Percentiles rank a stretch among this genome's conserved stretches.
phyloP scores from a whole-genome alignment of 352 stramenopile species.

The Phytophthora quininea region DNA sequence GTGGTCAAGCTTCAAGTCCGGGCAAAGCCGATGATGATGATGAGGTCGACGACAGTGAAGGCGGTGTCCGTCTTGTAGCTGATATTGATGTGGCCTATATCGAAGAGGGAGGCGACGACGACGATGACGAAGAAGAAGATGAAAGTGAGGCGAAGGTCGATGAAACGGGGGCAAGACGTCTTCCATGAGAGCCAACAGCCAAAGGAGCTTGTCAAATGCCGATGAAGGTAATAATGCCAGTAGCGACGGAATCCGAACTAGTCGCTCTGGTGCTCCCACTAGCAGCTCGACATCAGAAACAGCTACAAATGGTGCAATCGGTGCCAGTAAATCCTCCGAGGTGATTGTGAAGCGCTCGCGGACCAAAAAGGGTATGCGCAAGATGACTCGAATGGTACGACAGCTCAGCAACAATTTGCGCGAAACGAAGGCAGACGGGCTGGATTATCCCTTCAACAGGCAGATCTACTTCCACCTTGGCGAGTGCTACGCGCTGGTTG shows the following conservation, averaged over 20 bases:
- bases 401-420: slow-evolving; percentile 73
- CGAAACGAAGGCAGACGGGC: slow-evolving; percentile 56
- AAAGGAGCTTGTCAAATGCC: slow-evolving; percentile 12
- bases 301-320: slow-evolving; percentile 5
- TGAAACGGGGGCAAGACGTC: slow-evolving; percentile 6
- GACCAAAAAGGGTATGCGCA: slow-evolving; percentile 73
- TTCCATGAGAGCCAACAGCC: slow-evolving; percentile 9
- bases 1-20: slow-evolving; percentile 15
- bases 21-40: slow-evolving; percentile 31
- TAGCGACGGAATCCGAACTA: slow-evolving; percentile 15
- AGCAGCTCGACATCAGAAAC: slow-evolving; percentile 17
- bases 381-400: slow-evolving; percentile 64
- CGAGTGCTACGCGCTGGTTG: slow-evolving; percentile 58
- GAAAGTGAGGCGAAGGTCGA: slow-evolving; percentile 15
- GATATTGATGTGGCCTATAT: slow-evolving; percentile 19
- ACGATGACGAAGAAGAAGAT: slow-evolving; percentile 37
- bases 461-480: slow-evolving; percentile 70
- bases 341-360: slow-evolving; percentile 71
- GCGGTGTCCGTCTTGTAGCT: slow-evolving; percentile 7
- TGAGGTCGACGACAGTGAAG: slow-evolving; percentile 31
- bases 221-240: slow-evolving; percentile 21
- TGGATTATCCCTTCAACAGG: slow-evolving; percentile 74
- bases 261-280: slow-evolving; percentile 5
- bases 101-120: slow-evolving; percentile 29
- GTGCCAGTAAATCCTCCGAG: slow-evolving; percentile 30